Percentiles rank a stretch among this genome's conserved stretches.
Conservation (phyloP, 2,329 filamentous ascomycete species). For the Cercospora citrullina region DNA sequence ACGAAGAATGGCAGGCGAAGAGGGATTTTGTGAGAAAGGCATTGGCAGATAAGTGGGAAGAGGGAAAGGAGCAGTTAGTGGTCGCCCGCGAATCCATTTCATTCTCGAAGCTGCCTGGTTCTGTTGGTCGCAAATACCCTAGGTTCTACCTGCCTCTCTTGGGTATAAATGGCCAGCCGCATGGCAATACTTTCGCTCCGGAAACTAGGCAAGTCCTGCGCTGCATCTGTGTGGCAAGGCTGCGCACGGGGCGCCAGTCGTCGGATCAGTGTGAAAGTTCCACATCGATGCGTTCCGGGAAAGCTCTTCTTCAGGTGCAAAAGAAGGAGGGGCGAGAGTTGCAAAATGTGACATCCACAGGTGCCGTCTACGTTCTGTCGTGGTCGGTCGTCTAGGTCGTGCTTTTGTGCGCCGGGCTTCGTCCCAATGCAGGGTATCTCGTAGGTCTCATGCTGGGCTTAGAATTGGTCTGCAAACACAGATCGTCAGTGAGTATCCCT, state of each 20-base stretch:
- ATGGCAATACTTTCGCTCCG: neutral
- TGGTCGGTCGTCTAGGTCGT: neutral
- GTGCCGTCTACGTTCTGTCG: neutral
- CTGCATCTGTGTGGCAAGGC: neutral
- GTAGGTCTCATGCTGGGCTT: conserved; percentile 17
- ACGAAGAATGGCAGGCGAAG: neutral
- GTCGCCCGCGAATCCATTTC: neutral
- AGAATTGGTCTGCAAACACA: conserved; percentile 25
- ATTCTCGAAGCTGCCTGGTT: neutral
- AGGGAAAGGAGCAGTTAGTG: neutral
- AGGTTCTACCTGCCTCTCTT: neutral
- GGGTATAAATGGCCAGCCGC: neutral
- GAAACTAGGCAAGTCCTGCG: neutral
- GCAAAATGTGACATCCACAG: neutral
- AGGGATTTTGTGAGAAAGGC: neutral
- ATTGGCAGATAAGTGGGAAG: neutral
- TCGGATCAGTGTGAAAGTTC: neutral
- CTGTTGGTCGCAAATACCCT: neutral
- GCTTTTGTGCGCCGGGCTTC: neutral
- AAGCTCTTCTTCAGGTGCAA: neutral
- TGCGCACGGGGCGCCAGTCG: neutral
- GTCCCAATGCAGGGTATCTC: conserved; percentile 10
- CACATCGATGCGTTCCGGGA: neutral
- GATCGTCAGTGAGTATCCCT: neutral
- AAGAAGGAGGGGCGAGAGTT: neutral